Percentiles rank a stretch among this genome's conserved stretches.
These are phyloP conservation scores for Candida manassasensis DNA, from an alignment of 805 yeast genomes.

Conservation along the genomic window DNA sequence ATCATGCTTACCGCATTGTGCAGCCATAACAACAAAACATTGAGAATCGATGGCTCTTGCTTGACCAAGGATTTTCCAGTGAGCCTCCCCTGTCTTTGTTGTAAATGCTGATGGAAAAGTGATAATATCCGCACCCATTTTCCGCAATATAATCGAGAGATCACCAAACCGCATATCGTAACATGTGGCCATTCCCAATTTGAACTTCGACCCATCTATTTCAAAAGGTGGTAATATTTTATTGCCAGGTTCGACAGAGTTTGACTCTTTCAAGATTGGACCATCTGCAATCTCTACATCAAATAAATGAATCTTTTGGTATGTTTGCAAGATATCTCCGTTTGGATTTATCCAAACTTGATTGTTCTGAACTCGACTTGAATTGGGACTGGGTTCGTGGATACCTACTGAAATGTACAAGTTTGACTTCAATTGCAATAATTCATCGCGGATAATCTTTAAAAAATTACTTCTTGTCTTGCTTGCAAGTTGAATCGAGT, in stretches of 20 bases:
- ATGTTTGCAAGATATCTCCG: slow-evolving; percentile 65
- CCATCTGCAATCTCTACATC: slow-evolving; percentile 84
- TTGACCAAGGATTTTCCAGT: slow-evolving; percentile 76
- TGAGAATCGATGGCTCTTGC: slow-evolving; percentile 90
- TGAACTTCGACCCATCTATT: slow-evolving; percentile 37
- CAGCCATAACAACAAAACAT: slow-evolving; percentile 82
- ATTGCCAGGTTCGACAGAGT: slow-evolving; percentile 77
- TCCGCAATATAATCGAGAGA: slow-evolving; percentile 57
- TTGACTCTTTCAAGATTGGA: slow-evolving; percentile 72
- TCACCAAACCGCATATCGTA: slow-evolving; percentile 90
- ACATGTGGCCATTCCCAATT: slow-evolving; percentile 71
- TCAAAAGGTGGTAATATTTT: slow-evolving; percentile 47
- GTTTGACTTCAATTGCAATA: slow-evolving; percentile 25
- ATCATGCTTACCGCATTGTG: slow-evolving; percentile 77
- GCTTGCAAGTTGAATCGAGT: slow-evolving; percentile 56
- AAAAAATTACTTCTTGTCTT: slow-evolving; percentile 9
- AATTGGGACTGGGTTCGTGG: slow-evolving; percentile 64
- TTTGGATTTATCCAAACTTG: slow-evolving; percentile 58
- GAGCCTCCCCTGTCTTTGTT: slow-evolving; percentile 83
- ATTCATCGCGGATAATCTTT: slow-evolving; percentile 13
- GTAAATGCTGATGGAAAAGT: slow-evolving; percentile 94
- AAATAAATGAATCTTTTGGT: slow-evolving; percentile 84
- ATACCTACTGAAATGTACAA: slow-evolving; percentile 79
- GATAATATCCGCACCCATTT: slow-evolving; percentile 69
- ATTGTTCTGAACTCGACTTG: slow-evolving; percentile 52